These are phyloP conservation scores for Komagataella ulmi DNA, from an alignment of 805 yeast genomes.

Conservation along the genomic window DNA sequence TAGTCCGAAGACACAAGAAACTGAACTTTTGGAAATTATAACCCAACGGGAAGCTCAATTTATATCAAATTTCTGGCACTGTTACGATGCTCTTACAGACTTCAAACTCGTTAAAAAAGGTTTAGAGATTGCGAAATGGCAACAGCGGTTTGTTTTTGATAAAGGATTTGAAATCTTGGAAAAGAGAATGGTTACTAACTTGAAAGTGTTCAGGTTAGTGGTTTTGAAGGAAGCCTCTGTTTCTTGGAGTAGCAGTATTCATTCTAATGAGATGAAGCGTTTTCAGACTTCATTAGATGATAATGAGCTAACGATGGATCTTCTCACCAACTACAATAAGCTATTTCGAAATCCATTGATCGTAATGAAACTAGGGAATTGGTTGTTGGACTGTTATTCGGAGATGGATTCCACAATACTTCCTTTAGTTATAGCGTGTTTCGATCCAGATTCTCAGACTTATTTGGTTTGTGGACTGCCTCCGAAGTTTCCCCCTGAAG, in stretches of 20 bases:
- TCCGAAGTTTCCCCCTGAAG: constrained; percentile 52
- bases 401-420: constrained; percentile 56
- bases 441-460: constrained; percentile 60
- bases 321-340: constrained; percentile 5
- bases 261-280: constrained; percentile 3
- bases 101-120: constrained; percentile 54
- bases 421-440: constrained; percentile 79
- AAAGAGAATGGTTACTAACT: constrained; percentile 63
- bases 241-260: constrained; percentile 2
- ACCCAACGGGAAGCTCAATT: constrained; percentile 18
- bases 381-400: constrained; percentile 85
- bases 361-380: constrained; percentile 69
- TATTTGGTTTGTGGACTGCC: constrained; percentile 85
- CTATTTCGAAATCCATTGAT: constrained; percentile 81
- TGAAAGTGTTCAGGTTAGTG: constrained; percentile 71
- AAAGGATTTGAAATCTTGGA: constrained; percentile 88
- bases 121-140: constrained; percentile 65
- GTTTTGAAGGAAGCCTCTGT: constrained; percentile 63
- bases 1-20: constrained; percentile 11
- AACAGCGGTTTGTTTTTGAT: constrained; percentile 73
- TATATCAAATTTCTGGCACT: constrained; percentile 36
- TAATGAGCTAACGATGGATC: constrained; percentile 5
- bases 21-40: constrained; percentile 13
- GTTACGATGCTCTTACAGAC: constrained; percentile 38
- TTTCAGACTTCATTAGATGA: constrained; percentile 4